Base-by-base conservation (phyloP, 2,329 filamentous ascomycete species). In the Xylariaceae sp. region DNA sequence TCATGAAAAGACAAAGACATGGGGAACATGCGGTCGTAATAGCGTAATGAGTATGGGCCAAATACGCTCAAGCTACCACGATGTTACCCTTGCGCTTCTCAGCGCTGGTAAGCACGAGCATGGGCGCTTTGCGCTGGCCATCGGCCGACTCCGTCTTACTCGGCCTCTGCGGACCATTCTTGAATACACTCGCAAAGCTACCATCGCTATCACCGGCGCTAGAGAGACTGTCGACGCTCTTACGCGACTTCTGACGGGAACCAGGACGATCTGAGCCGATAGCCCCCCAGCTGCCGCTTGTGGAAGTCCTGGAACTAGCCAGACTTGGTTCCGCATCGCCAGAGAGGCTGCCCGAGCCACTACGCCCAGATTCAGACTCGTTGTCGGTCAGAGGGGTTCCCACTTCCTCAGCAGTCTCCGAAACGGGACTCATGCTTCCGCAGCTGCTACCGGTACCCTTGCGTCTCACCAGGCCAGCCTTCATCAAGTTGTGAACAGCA, bases 401-500 rank as follows among this genome's bases (percentile, higher is more conserved):
- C 54, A 86, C 74, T 61, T 86, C 80, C 66, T 88, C 85, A 2
- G 80, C 81, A 52, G 83, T 87, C 77, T 98, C 95, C 50, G 92
- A 97, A 54, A 93, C 89, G 12, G 95, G 93, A 69, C 90, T 96
- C 77, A 91, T 91, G 74, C 89, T 93, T 57, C 90, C 91, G 57
- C 81, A 82, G 62, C 82, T 85, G 72, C 87, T 88, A 61, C 85
- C 81, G 61, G 89, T 90, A 56, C 88, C 76, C 83, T 89, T 80
- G 83, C 93, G 91, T 57, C 95, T 90, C 70, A 92, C 91, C 61
- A 95, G 83, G 16, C 93, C 93, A 51, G 93, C 93, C 63, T 90
- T 90, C 59, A 97, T 90, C 48, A 99, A 84, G 71, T 92, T 97
- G 78, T 93, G 88, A 44, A 99, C 87, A 21, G 95, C 95, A 67